Conservation (phyloP, 2,329 filamentous ascomycete species). For the Fusarium miscanthi region DNA sequence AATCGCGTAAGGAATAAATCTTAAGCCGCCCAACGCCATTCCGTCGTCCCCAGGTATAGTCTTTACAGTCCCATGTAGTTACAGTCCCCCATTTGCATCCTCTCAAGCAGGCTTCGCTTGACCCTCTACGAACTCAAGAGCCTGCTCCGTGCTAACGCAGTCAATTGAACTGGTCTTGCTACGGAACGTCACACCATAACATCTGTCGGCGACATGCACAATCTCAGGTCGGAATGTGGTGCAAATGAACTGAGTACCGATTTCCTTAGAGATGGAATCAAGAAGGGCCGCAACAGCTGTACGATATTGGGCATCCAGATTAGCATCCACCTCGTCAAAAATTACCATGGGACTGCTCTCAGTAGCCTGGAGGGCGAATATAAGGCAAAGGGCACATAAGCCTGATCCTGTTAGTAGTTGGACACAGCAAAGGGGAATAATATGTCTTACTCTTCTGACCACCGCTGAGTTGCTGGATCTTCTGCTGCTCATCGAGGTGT, state of each 20-base stretch:
- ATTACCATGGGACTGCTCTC: slow-evolving; percentile 99
- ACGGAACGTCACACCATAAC: slow-evolving; percentile 93
- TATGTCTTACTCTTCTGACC: slow-evolving; percentile 90
- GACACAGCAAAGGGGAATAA: neutral
- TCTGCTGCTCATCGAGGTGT: slow-evolving; percentile 93
- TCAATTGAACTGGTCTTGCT: slow-evolving; percentile 96
- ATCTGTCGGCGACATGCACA: slow-evolving; percentile 94
- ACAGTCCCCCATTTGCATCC: neutral
- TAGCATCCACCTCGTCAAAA: slow-evolving; percentile 98
- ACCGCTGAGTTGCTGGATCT: slow-evolving; percentile 95
- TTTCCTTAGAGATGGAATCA: slow-evolving; percentile 77
- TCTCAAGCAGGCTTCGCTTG: slow-evolving; percentile 61
- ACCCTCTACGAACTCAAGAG: slow-evolving; percentile 93
- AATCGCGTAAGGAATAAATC: slow-evolving; percentile 43
- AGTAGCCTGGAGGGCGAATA: slow-evolving; percentile 98
- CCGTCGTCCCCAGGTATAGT: slow-evolving; percentile 33
- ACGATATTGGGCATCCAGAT: slow-evolving; percentile 96
- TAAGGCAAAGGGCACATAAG: slow-evolving; percentile 94
- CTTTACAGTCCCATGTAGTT: slow-evolving; percentile 30
- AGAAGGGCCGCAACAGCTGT: slow-evolving; percentile 94
- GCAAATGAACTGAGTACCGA: slow-evolving; percentile 89
- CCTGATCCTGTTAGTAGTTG: slow-evolving; percentile 59
- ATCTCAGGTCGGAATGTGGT: slow-evolving; percentile 99
- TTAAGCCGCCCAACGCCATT: slow-evolving; percentile 44
- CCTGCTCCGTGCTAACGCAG: slow-evolving; percentile 87